Evolutionary conservation across 2,329 filamentous ascomycete genomes (phyloP), one percentile per base, ranked within the genome.

Genomic region (Hypoxylon sp.): DNA sequence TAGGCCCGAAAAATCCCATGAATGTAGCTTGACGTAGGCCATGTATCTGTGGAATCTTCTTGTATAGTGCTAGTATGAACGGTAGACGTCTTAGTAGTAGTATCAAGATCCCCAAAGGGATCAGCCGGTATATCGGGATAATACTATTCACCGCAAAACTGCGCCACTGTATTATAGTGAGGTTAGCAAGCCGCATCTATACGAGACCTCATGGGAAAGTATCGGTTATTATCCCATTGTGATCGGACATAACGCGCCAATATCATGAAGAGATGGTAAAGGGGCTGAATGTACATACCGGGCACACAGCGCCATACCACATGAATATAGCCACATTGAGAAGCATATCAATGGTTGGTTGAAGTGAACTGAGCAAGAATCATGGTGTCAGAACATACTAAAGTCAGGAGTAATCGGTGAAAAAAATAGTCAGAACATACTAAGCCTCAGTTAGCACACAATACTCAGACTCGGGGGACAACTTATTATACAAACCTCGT

Each of bases 301-400:
- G 92, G 51, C 88, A 90, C 7, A 92, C 83, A 0, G 90, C 90
- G 3, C 91, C 91, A 63, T 89, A 93, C 91, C 91, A 97, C 71
- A 96, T 83, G 69, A 97, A 97, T 27, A 97, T 82, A 12, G 86
- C 78, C 3, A 95, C 83, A 67, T 97, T 97, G 49, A 97, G 85
- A 2, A 97, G 78, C 91, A 96, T 96, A 69, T 97, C 91, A 34
- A 97, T 89, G 0, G 91, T 96, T 0, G 91, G 91, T 67, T 97
- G 91, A n/a, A 97, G 80, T 2, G 89, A 92, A 65, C 67, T 69
- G 29, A 12, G n/a, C n/a, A n/a, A n/a, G n/a, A n/a, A n/a, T n/a
- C n/a, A n/a, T n/a, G n/a, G n/a, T n/a, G n/a, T n/a, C n/a, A n/a
- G n/a, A n/a, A n/a, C n/a, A n/a, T n/a, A n/a, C n/a, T n/a, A n/a